Conservation (phyloP, 2,329 filamentous ascomycete genomes). For the Lanzia echinophila region DNA sequence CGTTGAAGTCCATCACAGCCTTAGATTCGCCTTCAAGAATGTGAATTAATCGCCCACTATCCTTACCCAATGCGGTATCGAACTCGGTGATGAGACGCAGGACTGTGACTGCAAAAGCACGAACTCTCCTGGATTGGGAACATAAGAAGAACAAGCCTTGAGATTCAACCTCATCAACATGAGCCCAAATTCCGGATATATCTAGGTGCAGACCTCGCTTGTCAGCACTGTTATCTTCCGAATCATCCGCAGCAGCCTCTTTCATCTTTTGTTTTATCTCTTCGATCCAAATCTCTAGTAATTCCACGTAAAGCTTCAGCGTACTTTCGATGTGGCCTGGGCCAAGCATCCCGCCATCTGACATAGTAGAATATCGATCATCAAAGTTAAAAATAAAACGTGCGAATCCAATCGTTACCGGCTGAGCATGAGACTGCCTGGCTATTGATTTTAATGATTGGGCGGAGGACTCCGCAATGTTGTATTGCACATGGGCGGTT, state of each 20-base stretch:
- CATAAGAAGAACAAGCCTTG: conserved; percentile 96
- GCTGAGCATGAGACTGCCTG: conserved; percentile 83
- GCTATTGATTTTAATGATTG: conserved; percentile 94
- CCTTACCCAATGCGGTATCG: conserved; percentile 77
- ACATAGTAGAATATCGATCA: conserved; percentile 94
- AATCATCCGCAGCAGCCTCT: conserved; percentile 59
- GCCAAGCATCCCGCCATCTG: conserved; percentile 92
- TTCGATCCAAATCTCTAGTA: conserved; percentile 95
- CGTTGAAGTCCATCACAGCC: conserved; percentile 84
- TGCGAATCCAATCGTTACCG: conserved; percentile 93
- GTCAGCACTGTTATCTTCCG: conserved; percentile 57
- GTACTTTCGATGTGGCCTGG: conserved; percentile 93
- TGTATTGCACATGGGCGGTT: conserved; percentile 87
- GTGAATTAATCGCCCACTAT: conserved; percentile 70
- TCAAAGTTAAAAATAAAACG: conserved; percentile 99
- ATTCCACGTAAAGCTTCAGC: conserved; percentile 82
- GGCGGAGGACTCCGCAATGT: conserved; percentile 87
- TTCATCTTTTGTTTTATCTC: conserved; percentile 84
- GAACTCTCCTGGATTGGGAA: conserved; percentile 85
- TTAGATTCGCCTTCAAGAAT: conserved; percentile 87
- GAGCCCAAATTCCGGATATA: conserved; percentile 78
- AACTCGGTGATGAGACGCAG: conserved; percentile 90
- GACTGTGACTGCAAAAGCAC: conserved; percentile 86
- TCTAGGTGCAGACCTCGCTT: conserved; percentile 74
- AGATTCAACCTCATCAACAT: conserved; percentile 94